Evolutionary conservation across 2,329 filamentous ascomycete genomes (phyloP), one percentile per base, ranked within the genome.

Genomic region (Emergomyces pasteurianus): DNA sequence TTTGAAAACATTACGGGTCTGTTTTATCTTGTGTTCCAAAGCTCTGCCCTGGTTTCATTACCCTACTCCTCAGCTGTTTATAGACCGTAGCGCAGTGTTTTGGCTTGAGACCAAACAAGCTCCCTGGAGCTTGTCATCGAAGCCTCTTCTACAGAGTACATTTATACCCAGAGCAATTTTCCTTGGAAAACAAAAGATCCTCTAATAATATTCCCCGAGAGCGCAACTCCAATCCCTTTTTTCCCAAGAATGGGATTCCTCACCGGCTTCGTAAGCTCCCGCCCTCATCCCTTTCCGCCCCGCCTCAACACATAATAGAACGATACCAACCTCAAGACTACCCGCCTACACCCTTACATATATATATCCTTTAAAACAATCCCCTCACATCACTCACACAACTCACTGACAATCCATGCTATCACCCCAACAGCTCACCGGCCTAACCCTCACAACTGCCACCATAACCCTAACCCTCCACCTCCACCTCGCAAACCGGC

Each of bases 361-460:
- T 31, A 31, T 31, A 31, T 31, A 31, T 31, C 3, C n/a, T n/a
- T 38, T 3, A 12, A 38, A 14, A 59, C 23, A 31, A 26, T 9
- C 12, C 49, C 49, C 10, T 8, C 10, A 31, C 18, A 54, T 34
- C 50, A n/a, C 28, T 36, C 23, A 21, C 31, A 3, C 31, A 31
- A 3, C 50, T 21, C 31, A 54, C n/a, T 10, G 8, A 21, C 46
- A 49, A 49, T 1, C 52, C 12, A 21, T 36, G 6, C 7, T 8
- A 28, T 47, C 54, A 60, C 65, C 16, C 42, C 47, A 16, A 21
- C 56, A 92, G 88, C 84, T 87, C 65, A 86, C 88, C 70, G 88
- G 89, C 66, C 83, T 90, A 60, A 87, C 88, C 65, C 79, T 92
- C 63, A 91, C 88, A 56, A 83, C 89, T 63, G 86, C 85, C 50